Evolutionary conservation across 2,329 filamentous ascomycete species (phyloP).

Genomic region (Fusarium napiforme): DNA sequence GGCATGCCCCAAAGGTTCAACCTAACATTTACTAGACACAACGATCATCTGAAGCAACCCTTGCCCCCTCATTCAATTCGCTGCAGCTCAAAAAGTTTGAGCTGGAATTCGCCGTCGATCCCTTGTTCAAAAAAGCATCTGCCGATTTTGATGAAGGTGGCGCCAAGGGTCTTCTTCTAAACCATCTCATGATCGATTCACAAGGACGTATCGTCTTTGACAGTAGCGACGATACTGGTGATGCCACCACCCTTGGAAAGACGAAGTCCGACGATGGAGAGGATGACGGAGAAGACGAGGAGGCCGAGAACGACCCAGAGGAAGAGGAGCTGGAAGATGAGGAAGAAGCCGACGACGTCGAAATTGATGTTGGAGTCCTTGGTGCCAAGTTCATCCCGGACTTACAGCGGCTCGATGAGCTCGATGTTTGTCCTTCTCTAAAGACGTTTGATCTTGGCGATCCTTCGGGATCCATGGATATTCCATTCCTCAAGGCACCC

Average conservation of each 20-base stretch:
- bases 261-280: slow-evolving; percentile 54
- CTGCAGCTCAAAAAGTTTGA: slow-evolving; percentile 97
- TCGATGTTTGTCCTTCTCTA: slow-evolving; percentile 94
- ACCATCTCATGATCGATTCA: slow-evolving; percentile 94
- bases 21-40: slow-evolving; percentile 59
- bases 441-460: slow-evolving; percentile 94
- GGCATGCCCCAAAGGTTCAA: not conserved
- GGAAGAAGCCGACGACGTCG: slow-evolving; percentile 61
- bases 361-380: slow-evolving; percentile 82
- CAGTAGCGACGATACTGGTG: slow-evolving; percentile 86
- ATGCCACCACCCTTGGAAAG: slow-evolving; percentile 53
- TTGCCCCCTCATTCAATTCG: slow-evolving; percentile 87
- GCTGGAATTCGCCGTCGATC: slow-evolving; percentile 94
- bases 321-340: slow-evolving; percentile 50
- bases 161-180: slow-evolving; percentile 92
- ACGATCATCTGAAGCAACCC: slow-evolving; percentile 89
- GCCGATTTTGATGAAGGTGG: slow-evolving; percentile 99
- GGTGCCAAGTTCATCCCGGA: slow-evolving; percentile 88
- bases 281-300: slow-evolving; percentile 53
- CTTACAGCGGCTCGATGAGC: slow-evolving; percentile 77
- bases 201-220: slow-evolving; percentile 97
- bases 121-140: slow-evolving; percentile 98
- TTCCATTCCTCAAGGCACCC: slow-evolving; percentile 89
- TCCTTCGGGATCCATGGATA: slow-evolving; percentile 83
- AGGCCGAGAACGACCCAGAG: slow-evolving; percentile 49